A percentile compares a stretch with the other conserved stretches of the same genome.
phyloP scores from a whole-genome alignment of 192 early-diverging fungal genomes.

The Piromyces finnis region DNA sequence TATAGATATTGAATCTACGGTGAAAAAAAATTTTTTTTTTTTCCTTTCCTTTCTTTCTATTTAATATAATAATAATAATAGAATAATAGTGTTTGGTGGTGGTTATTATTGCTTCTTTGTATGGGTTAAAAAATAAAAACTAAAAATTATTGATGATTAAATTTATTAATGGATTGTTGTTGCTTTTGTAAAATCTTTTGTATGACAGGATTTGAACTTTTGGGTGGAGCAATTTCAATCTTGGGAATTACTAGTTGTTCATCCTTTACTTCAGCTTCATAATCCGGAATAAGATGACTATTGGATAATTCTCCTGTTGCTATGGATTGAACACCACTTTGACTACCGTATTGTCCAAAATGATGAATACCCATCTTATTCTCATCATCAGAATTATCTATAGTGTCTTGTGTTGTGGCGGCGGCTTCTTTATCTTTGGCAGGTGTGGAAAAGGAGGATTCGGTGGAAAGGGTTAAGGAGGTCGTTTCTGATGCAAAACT shows the following conservation, averaged over 20 bases:
- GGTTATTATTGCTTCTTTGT: no score
- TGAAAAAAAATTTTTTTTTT: no score
- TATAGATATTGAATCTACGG: no score
- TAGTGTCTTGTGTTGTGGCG: background rate
- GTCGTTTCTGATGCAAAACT: background rate
- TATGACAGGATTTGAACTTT: background rate
- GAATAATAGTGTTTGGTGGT: no score
- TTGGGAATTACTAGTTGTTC: background rate
- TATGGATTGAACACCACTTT: background rate
- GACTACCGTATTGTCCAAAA: background rate
- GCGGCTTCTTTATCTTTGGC: background rate
- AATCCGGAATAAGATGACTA: background rate
- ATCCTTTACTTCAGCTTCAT: background rate
- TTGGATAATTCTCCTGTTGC: background rate
- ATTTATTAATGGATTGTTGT: background rate
- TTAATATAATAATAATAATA: no score
- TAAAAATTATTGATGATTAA: background rate
- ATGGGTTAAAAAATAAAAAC: no score
- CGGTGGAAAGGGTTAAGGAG: background rate
- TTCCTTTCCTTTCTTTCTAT: no score
- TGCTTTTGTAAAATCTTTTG: background rate
- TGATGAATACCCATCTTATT: background rate
- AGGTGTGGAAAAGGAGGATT: background rate
- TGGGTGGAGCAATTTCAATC: background rate
- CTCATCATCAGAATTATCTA: background rate